phyloP scores from a whole-genome alignment of 1,284 basidiomycete genomes.

The Leccinum griseonigrum region DNA sequence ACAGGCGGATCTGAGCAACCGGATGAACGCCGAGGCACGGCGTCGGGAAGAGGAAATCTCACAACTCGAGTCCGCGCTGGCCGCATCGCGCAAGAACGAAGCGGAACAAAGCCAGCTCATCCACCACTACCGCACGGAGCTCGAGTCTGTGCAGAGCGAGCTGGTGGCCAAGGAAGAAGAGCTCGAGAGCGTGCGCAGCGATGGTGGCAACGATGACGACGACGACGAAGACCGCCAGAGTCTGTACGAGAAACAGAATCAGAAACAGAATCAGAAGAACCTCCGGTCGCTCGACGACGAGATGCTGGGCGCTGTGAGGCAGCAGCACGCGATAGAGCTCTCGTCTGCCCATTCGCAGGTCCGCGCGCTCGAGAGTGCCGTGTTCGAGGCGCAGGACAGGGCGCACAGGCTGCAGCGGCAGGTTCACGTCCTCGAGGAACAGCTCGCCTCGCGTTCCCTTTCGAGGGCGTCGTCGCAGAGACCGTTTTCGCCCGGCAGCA shows the following conservation, averaged over 20 bases:
- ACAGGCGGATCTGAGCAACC: slow-evolving; percentile 36
- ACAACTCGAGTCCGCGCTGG: slow-evolving; percentile 34
- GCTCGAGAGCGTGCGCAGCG: slow-evolving; percentile 43
- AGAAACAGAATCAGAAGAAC: slow-evolving; percentile 12
- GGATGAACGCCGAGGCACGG: slow-evolving; percentile 35
- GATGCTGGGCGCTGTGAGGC: slow-evolving; percentile 62
- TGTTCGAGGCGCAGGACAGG: slow-evolving; percentile 71
- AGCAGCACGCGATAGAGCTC: slow-evolving; percentile 75
- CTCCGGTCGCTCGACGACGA: slow-evolving; percentile 61
- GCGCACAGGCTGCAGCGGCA: slow-evolving; percentile 74
- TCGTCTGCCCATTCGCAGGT: slow-evolving; percentile 77
- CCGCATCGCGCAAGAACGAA: slow-evolving; percentile 34
- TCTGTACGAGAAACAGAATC: background rate
- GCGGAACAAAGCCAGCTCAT: slow-evolving; percentile 64
- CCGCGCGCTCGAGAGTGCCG: slow-evolving; percentile 65
- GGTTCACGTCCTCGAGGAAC: slow-evolving; percentile 58
- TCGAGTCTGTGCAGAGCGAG: slow-evolving; percentile 62
- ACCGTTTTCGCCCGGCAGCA: slow-evolving; percentile 40
- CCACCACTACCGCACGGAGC: slow-evolving; percentile 59
- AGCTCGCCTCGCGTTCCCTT: slow-evolving; percentile 46
- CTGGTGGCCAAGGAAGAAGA: slow-evolving; percentile 61
- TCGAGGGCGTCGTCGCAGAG: slow-evolving; percentile 37
- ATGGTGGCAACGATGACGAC: slow-evolving; percentile 24
- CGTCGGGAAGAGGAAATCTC: slow-evolving; percentile 50
- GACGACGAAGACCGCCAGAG: slow-evolving; percentile 3